Evolutionary conservation across 352 stramenopile genomes (phyloP), one percentile per base, ranked within the genome.

Genomic region (Globisporangium carolinianum): DNA sequence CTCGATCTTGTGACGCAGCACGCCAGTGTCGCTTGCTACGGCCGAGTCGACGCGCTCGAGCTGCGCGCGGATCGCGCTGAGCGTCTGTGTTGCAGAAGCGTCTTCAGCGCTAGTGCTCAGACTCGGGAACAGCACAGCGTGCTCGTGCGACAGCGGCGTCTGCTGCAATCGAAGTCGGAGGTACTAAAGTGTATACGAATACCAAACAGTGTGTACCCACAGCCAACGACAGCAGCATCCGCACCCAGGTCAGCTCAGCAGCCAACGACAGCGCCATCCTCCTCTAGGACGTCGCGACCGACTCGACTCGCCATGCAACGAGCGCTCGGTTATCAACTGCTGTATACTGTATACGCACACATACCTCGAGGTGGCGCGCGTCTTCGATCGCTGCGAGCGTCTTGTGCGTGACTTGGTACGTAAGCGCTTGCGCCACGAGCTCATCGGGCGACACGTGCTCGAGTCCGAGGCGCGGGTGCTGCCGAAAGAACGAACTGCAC

Each of bases 1-100:
- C 47, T 92, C 84, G 55, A 91, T 91, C 61, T 94, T 94, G 1
- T 73, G 66, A 18, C 86, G 84, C 12, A 94, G 61, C 4, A 88
- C 72, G 32, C 69, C 65, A 5, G 79, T 88, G 50, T 94, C 84
- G 49, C 67, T 78, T n/a, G 80, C 79, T n/a, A 90, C 71, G 52
- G 83, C 71, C 0, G 58, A 66, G 53, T 94, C 84, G 24, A 89
- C 83, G 24, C 72, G 67, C 14, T 75, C 55, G 2, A 94, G 67
- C 42, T 89, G 75, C 0, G 65, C 66, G 4, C 84, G 81, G 47
- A 94, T 90, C 11, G 76, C 51, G 47, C 80, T 69, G 10, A 91
- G 60, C 17, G 71, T 62, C 32, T 79, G 68, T 35, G 69, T 63
- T 38, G 83, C 61, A n/a, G 63, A 71, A 38, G 59, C 51, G 10